These are phyloP conservation scores for Coemansia sp. DNA, from an alignment of 192 early-diverging fungal genomes.

Conservation along the genomic window DNA sequence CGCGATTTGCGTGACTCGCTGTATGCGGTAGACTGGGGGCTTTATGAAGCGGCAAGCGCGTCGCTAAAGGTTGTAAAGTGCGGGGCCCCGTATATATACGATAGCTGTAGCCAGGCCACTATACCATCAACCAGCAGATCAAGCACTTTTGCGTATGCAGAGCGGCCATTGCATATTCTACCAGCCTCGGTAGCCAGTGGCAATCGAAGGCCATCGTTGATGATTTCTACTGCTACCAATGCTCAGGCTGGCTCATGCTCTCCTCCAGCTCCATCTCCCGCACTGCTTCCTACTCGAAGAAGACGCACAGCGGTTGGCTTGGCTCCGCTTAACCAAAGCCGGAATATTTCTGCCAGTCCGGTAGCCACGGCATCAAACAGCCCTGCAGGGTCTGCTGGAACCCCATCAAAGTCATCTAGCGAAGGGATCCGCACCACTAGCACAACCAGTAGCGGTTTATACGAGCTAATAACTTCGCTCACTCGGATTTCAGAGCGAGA, in stretches of 20 bases:
- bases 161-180: constrained; percentile 8
- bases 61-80: constrained; percentile 43
- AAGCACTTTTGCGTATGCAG: constrained; percentile 23
- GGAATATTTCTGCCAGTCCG: constrained; percentile 11
- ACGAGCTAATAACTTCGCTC: constrained; percentile 38
- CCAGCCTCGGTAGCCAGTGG: not conserved
- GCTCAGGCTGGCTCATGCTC: constrained; percentile 22
- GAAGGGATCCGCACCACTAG: constrained; percentile 6
- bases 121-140: constrained; percentile 11
- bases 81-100: constrained; percentile 41
- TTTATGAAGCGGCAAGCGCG: constrained; percentile 49
- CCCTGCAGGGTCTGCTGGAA: constrained; percentile 16
- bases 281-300: constrained; percentile 22
- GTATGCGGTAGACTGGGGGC: constrained; percentile 51
- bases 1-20: constrained; percentile 52
- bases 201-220: constrained; percentile 5
- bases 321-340: constrained; percentile 7
- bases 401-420: constrained; percentile 13
- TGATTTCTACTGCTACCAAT: constrained; percentile 4
- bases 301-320: constrained; percentile 23
- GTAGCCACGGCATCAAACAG: constrained; percentile 9
- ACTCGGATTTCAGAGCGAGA: constrained; percentile 43
- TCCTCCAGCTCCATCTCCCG: constrained; percentile 31
- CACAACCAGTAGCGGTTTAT: constrained; percentile 14
- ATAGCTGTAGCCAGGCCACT: constrained; percentile 20